phyloP scores from a whole-genome alignment of 1,284 basidiomycete species.

The Butyriboletus appendiculatus region DNA sequence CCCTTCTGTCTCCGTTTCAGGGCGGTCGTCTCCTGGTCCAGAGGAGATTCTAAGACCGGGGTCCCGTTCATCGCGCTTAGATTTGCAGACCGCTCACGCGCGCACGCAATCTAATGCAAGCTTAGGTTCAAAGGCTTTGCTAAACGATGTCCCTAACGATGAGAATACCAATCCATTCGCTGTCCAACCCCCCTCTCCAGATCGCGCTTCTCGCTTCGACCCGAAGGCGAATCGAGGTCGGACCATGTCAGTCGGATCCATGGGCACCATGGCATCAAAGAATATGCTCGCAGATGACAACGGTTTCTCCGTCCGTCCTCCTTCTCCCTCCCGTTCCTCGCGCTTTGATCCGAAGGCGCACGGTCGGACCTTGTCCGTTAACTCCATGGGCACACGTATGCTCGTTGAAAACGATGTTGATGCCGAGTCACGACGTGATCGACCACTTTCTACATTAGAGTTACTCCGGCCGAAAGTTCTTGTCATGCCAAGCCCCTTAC shows the following conservation, averaged over 20 bases:
- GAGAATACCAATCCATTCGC: constrained; percentile 27
- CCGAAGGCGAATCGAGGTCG: constrained; percentile 40
- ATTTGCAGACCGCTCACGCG: constrained; percentile 35
- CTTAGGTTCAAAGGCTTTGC: constrained; percentile 45
- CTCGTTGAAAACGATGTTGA: constrained; percentile 57
- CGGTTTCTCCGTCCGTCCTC: constrained; percentile 60
- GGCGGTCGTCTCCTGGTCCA: constrained; percentile 48
- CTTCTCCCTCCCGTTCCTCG: constrained; percentile 59
- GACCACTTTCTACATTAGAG: constrained; percentile 69
- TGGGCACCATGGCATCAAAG: constrained; percentile 38
- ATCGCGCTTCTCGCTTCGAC: constrained; percentile 42
- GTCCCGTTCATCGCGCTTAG: constrained; percentile 36
- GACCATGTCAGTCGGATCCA: constrained; percentile 41
- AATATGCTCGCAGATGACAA: constrained; percentile 49
- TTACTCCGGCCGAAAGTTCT: constrained; percentile 79
- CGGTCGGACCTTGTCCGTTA: constrained; percentile 64
- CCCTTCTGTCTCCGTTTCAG: constrained; percentile 51
- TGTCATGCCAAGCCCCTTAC: constrained; percentile 83
- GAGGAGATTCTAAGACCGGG: constrained; percentile 35
- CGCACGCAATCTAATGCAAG: constrained; percentile 52
- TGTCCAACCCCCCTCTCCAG: constrained; percentile 36
- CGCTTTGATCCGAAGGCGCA: constrained; percentile 74
- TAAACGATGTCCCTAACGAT: constrained; percentile 35
- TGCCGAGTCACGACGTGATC: constrained; percentile 47
- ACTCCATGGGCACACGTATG: constrained; percentile 63